phyloP scores from a whole-genome alignment of 805 yeast genomes.

The Kodamaea sagamina region DNA sequence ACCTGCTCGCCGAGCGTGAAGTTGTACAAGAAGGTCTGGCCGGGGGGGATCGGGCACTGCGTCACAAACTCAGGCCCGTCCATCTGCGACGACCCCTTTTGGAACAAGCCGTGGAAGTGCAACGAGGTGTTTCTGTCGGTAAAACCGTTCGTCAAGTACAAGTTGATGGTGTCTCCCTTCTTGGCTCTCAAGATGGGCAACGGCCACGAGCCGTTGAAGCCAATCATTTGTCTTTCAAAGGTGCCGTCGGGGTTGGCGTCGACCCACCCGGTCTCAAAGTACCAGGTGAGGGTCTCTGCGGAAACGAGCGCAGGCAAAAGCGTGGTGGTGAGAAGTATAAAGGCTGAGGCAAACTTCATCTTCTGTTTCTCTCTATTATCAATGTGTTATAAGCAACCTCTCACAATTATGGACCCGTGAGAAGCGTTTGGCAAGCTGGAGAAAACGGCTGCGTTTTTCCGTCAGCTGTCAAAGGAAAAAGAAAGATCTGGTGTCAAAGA shows the following conservation, averaged over 20 bases:
- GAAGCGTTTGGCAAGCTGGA: neutral
- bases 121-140: constrained; percentile 67
- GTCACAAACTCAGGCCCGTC: constrained; percentile 90
- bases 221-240: constrained; percentile 56
- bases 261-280: constrained; percentile 68
- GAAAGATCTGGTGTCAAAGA: constrained; percentile 4
- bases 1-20: constrained; percentile 81
- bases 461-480: constrained; percentile 1
- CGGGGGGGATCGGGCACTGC: constrained; percentile 92
- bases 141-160: constrained; percentile 77
- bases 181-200: constrained; percentile 80
- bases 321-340: constrained; percentile 17
- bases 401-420: constrained; percentile 12
- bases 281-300: constrained; percentile 59
- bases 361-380: constrained; percentile 7
- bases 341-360: constrained; percentile 16
- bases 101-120: constrained; percentile 95
- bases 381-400: constrained; percentile 8
- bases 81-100: constrained; percentile 70
- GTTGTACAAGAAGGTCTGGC: constrained; percentile 73
- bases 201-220: constrained; percentile 76
- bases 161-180: constrained; percentile 75
- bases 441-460: constrained; percentile 7
- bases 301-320: constrained; percentile 21
- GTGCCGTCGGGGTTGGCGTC: constrained; percentile 68